Conservation (phyloP, 139 green algal species). For the Edaphochlamys debaryana region DNA sequence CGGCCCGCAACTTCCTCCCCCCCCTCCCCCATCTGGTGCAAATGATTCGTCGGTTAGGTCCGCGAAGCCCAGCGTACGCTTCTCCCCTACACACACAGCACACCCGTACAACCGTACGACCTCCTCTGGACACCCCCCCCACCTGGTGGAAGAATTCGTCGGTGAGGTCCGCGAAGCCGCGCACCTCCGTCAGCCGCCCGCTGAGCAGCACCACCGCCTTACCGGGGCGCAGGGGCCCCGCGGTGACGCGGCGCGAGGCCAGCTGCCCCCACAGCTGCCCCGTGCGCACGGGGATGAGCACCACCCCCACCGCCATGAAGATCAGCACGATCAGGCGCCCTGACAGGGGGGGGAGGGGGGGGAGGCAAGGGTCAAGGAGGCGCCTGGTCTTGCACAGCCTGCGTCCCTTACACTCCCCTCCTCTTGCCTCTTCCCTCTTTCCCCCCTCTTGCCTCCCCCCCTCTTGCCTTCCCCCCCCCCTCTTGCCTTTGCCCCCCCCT, state of each 20-base stretch:
- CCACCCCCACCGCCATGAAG: constrained; percentile 83
- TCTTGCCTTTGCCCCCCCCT: neutral
- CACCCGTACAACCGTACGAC: neutral
- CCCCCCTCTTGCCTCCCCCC: neutral
- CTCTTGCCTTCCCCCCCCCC: neutral
- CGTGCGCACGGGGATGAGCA: constrained; percentile 82
- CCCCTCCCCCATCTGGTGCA: too few relatives aligned
- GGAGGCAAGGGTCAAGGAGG: too few relatives aligned
- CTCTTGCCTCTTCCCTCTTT: too few relatives aligned
- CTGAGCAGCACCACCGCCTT: constrained; percentile 74
- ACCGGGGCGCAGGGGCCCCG: neutral
- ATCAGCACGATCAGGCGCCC: constrained; percentile 72
- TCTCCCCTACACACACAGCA: neutral
- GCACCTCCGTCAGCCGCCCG: constrained; percentile 72
- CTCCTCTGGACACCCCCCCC: neutral
- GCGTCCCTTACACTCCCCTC: too few relatives aligned
- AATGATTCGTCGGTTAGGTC: too few relatives aligned
- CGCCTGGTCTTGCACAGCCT: too few relatives aligned
- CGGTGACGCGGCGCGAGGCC: constrained; percentile 45
- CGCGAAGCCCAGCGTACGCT: too few relatives aligned
- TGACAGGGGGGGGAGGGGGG: constrained; percentile 3
- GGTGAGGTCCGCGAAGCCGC: constrained; percentile 83
- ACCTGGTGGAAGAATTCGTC: constrained; percentile 70
- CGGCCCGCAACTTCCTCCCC: too few relatives aligned
- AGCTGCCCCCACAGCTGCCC: constrained; percentile 77